Evolutionary conservation across 371 early-diverging fungal genomes (phyloP), one percentile per base, ranked within the genome.

Genomic region (Mortierella sp.): DNA sequence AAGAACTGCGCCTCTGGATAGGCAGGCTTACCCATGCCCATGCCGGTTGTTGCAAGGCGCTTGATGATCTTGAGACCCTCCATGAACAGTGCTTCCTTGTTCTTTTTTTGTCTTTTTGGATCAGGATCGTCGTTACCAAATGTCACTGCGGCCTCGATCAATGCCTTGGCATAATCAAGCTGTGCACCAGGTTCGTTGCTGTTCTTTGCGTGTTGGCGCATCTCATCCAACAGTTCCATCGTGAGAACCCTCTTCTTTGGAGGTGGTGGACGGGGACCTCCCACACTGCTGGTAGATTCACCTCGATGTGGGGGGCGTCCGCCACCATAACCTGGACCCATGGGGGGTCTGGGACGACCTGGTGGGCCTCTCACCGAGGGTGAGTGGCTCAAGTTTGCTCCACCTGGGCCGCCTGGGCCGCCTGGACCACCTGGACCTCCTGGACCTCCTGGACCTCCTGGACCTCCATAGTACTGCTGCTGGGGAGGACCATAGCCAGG

Each of bases 1-100:
- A 91, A 94, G 81, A 95, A 96, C 71, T 92, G 92, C 6, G 97
- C 95, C 37, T 98, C 97, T 6, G 98, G 86, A 68, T 88, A 88
- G 4, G 87, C 86, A 8, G 86, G 79, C 57, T 85, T 87, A n/a
- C 92, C 89, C 43, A 90, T 79, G 14, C 89, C 90, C 55, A 83
- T 78, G 10, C 90, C 84, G 28, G 83, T 82, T 1, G 86, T 81
- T 1, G 93, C 88, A 6, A 94, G 70, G 34, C 90, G 88, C 70
- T 94, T 94, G 27, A 93, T 82, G 60, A 89, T 85, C 63, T 93
- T 93, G 25, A 94, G 83, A 17, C 91, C 94, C 67, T 96, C 95
- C 27, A 79, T 58, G 10, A 79, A 67, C 65, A 91, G 81, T 0
- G 86, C 85, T 25, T 94, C 88, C 57, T 89, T 92, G 59, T 89